A percentile compares a stretch with the other conserved stretches of the same genome.
These are phyloP conservation scores for Populus hybrid DNA, from an alignment of 441 rosid species.

Conservation along the genomic window DNA sequence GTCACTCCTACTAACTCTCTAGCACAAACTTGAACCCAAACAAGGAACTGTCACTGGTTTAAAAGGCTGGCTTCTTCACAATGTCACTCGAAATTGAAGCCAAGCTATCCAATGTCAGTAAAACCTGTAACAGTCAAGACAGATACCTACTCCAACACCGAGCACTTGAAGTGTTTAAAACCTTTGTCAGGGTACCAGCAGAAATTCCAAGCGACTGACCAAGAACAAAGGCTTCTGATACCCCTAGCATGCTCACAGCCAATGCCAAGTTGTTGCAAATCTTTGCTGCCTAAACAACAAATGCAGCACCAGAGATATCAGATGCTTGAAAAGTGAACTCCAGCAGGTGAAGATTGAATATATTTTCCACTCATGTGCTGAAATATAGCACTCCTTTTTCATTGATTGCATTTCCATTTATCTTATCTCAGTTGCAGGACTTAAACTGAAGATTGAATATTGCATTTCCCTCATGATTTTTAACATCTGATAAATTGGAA, in stretches of 20 bases:
- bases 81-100: constrained; percentile 1
- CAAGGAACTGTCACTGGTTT: not conserved
- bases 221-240: constrained; percentile 91
- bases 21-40: not conserved
- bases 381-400: not conserved
- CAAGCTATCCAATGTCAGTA: constrained; percentile 3
- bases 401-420: not conserved
- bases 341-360: not conserved
- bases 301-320: constrained; percentile 8
- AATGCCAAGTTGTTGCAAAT: constrained; percentile 89
- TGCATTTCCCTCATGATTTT: not conserved
- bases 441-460: not conserved
- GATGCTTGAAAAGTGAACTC: constrained; percentile 7
- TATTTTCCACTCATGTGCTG: not conserved
- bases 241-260: constrained; percentile 93
- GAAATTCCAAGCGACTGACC: constrained; percentile 82
- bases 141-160: constrained; percentile 88
- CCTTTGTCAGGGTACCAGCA: constrained; percentile 62
- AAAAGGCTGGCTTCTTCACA: not conserved
- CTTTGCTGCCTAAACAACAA: constrained; percentile 70
- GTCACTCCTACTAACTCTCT: not conserved
- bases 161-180: constrained; percentile 85
- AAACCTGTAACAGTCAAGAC: constrained; percentile 13
- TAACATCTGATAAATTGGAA: not conserved
- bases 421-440: not conserved